A percentile compares a stretch with the other conserved stretches of the same genome.
Conservation (phyloP, 257 asterid genomes). For the Solanum ahanhuiri region DNA sequence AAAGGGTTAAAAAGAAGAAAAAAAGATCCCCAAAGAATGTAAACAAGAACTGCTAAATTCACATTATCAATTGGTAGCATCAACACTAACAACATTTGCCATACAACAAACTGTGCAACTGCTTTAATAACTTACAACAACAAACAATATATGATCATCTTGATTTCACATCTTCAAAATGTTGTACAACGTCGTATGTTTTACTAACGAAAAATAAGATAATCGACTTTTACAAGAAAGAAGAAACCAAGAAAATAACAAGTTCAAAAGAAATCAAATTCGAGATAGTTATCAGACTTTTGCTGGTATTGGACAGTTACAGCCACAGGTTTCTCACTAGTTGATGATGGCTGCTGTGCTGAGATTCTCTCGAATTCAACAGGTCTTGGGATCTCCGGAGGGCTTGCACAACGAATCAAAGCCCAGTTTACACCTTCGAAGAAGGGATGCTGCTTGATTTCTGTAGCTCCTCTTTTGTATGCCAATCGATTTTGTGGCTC, state of each 20-base stretch:
- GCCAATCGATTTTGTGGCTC: conserved; percentile 1
- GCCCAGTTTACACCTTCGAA: conserved; percentile 3
- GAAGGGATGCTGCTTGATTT: neutral
- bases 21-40: neutral
- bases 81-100: neutral
- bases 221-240: neutral
- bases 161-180: neutral
- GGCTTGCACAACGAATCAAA: conserved; percentile 1
- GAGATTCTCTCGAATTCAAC: neutral
- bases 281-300: neutral
- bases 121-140: neutral
- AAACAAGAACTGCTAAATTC: neutral
- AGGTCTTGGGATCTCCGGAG: neutral
- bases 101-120: neutral
- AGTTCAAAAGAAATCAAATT: neutral
- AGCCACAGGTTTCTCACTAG: neutral
- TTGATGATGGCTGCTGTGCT: neutral
- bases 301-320: neutral
- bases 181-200: neutral
- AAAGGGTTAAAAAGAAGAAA: neutral
- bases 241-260: neutral
- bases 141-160: neutral
- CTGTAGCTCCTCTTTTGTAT: conserved; percentile 1
- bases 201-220: neutral
- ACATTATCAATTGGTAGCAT: neutral